A percentile compares a stretch with the other conserved stretches of the same genome.
phyloP scores from a whole-genome alignment of 192 early-diverging fungal genomes.

The Blastocladiella britannica region DNA sequence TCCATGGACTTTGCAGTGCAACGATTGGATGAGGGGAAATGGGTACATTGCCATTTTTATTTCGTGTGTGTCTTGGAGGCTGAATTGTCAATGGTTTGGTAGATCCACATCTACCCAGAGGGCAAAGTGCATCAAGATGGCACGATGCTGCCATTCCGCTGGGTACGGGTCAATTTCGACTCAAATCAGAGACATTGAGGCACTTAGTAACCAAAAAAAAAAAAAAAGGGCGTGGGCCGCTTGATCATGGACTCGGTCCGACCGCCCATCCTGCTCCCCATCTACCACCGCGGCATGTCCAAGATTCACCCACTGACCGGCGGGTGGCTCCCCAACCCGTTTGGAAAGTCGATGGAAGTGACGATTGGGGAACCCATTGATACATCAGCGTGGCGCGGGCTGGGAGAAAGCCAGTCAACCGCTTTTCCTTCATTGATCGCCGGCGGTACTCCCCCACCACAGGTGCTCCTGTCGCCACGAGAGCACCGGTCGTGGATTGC shows the following conservation, averaged over 20 bases:
- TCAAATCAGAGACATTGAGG: no score
- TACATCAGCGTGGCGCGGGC: not conserved
- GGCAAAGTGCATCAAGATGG: constrained; percentile 43
- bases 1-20: constrained; percentile 56
- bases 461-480: no score
- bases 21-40: constrained; percentile 38
- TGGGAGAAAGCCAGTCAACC: no score
- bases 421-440: no score
- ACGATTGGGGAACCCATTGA: constrained; percentile 53
- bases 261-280: constrained; percentile 46
- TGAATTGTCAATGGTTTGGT: not conserved
- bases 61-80: not conserved
- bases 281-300: constrained; percentile 39
- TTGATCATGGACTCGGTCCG: constrained; percentile 59
- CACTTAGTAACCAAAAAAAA: no score
- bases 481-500: no score
- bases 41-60: constrained; percentile 19
- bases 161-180: no score
- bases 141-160: constrained; percentile 42
- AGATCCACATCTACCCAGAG: constrained; percentile 74
- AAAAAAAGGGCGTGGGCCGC: constrained; percentile 45
- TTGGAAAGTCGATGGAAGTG: constrained; percentile 32
- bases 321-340: constrained; percentile 10
- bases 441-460: no score
- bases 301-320: constrained; percentile 5